phyloP scores from a whole-genome alignment of 23 red algal species.

The Gracilariopsis chorda region DNA sequence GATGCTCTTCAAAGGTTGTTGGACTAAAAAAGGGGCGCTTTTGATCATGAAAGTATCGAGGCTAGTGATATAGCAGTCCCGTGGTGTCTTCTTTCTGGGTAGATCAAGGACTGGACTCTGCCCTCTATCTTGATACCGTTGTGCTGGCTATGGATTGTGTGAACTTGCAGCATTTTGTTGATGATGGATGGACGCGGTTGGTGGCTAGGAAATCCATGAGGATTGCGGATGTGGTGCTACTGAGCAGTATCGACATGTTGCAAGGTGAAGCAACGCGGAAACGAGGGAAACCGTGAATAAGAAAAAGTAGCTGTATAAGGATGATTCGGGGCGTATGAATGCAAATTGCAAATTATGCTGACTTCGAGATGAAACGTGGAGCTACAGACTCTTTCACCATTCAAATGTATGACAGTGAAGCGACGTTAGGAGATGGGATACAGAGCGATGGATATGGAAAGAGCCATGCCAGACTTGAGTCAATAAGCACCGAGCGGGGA shows the following conservation, averaged over 20 bases:
- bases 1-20: constrained; percentile 50
- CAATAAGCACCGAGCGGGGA: no score
- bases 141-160: constrained; percentile 43
- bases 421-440: no score
- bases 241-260: constrained; percentile 63
- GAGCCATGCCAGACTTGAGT: no score
- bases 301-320: no score
- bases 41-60: constrained; percentile 73
- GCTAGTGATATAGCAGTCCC: constrained; percentile 55
- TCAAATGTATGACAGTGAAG: no score
- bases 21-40: neutral
- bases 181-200: neutral
- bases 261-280: no score
- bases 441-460: no score
- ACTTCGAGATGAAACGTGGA: no score
- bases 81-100: constrained; percentile 79
- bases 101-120: constrained; percentile 59
- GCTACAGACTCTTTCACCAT: no score
- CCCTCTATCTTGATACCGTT: constrained; percentile 50
- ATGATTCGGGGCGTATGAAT: no score
- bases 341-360: no score
- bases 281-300: no score
- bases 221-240: constrained; percentile 60
- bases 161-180: neutral
- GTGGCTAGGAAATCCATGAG: constrained; percentile 39